Evolutionary conservation across 768 basidiomycete genomes (phyloP), one percentile per base, ranked within the genome.

Genomic region (Suillus americanus): DNA sequence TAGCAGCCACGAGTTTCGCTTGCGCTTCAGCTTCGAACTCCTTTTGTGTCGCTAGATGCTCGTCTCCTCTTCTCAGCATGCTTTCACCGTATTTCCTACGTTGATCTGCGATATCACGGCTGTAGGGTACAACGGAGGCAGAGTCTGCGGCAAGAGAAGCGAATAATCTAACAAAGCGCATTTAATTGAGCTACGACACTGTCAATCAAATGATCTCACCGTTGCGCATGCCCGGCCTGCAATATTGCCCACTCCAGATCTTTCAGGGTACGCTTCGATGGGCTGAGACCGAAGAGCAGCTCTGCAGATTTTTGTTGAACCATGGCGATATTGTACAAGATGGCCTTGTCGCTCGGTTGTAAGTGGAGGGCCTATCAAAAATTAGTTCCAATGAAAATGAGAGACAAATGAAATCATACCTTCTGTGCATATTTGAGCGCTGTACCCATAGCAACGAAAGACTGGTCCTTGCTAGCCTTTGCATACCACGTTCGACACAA

Each of bases 241-340:
- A 88, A 85, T 62, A 95, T 87, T 2, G 90, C 93, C 54, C 80
- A 80, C 66, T 91, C 83, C 25, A 99, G 82, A 66, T 98, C 95
- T 62, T 85, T 86, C 10, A 95, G 80, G 2, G 90, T 86, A 23
- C 97, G 89, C 74, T 95, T 94, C 33, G 86, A 80, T 1, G 89
- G 84, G 1, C 83, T 82, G 30, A 96, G 78, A 1, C 86, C 82
- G 68, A 95, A 89, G 30, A 99, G 78, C 78, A 98, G 83, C 75
- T 98, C 97, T 0, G 94, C 92, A 0, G 92, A 89, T 77, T 98
- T 98, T 74, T 99, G 97, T 75, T 96, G 90, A 40, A 99, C 95
- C 91, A 99, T 96, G 62, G 97, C 96, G 70, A 98, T 93, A 75
- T 99, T 99, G 79, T 96, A 99, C 50, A 94, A 66, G 60, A 91